Evolutionary conservation across 164 flowering plant genomes (phyloP), one percentile per base, ranked within the genome.

Genomic region (Vitis rotundifolia): DNA sequence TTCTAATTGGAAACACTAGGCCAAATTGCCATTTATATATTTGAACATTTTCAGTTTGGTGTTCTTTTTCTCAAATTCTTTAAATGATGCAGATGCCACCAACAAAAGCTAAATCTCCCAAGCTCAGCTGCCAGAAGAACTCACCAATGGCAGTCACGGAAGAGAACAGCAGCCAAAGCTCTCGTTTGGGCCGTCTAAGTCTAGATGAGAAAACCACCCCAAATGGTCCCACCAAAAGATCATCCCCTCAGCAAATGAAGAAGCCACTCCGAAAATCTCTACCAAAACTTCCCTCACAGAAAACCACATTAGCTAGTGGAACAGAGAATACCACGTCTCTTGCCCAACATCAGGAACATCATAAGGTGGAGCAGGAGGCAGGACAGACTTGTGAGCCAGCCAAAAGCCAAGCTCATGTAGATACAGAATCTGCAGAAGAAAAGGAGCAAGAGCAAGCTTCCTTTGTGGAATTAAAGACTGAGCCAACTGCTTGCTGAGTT

Each of bases 241-340:
- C 50, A 14, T 28, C 59, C 12, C 9, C 48, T 0, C 19, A 11
- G 49, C 57, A 26, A 28, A 15, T 60, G 19, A 68, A 60, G 71
- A 68, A 68, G 64, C 64, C 71, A 22, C 55, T 59, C 22, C 14
- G 64, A 29, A 68, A 68, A 26, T 68, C 71, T 19, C 64, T 68
- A 3, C 51, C 53, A 48, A 59, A 59, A 59, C 61, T 29, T 6
- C 29, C 29, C 16, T 53, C 56, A 2, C n/a, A 53, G 56, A 53
- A 53, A n/a, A 13, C 56, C 11, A 11, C 56, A 1, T 11, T 53
- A 13, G 14, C 56, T 2, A n/a, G n/a, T 53, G 56, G n/a, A 53
- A 53, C 56, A 53, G 44, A 37, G 44, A 37, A 37, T 37, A 6
- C 6, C 5, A 37, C 44, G 0, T 53, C 56, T 12, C 56, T 13